Evolutionary conservation across 345 rosid species (phyloP).

Genomic region (Populus pruinosa): DNA sequence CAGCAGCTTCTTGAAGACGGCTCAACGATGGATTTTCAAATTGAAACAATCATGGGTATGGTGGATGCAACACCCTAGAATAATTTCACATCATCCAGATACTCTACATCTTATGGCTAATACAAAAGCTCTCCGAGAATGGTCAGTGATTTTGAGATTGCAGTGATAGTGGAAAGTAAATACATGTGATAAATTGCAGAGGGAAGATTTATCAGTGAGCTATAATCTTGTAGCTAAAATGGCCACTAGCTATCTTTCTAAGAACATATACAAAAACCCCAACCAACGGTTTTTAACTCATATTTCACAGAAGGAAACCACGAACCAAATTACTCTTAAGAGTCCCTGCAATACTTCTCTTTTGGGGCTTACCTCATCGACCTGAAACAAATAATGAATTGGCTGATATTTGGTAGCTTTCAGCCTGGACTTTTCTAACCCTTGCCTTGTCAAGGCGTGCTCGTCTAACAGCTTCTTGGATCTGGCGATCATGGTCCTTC

Average conservation of each 20-base stretch:
- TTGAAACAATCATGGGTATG: background rate
- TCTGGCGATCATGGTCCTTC: constrained; percentile 96
- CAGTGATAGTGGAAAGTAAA: constrained; percentile 22
- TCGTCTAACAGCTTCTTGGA: constrained; percentile 90
- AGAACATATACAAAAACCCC: constrained; percentile 38
- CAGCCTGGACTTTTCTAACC: constrained; percentile 60
- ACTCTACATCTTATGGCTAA: constrained; percentile 18
- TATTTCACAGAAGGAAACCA: constrained; percentile 23
- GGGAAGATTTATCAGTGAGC: constrained; percentile 17
- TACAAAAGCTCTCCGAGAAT: constrained; percentile 32
- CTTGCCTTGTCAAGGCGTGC: constrained; percentile 85
- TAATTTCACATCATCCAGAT: constrained; percentile 8
- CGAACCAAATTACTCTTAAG: constrained; percentile 22
- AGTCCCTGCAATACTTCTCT: constrained; percentile 8
- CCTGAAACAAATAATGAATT: constrained; percentile 73
- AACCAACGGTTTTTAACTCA: constrained; percentile 9
- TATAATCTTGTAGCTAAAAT: constrained; percentile 23
- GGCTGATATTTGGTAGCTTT: constrained; percentile 56
- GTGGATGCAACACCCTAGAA: background rate
- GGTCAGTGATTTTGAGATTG: constrained; percentile 16
- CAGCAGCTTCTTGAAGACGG: background rate
- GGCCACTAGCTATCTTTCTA: constrained; percentile 28
- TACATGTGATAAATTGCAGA: constrained; percentile 23
- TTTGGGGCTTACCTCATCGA: constrained; percentile 45
- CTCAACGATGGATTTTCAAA: background rate